These are phyloP conservation scores for Aphanomyces cochlioides DNA, from an alignment of 352 stramenopile genomes.

Conservation along the genomic window DNA sequence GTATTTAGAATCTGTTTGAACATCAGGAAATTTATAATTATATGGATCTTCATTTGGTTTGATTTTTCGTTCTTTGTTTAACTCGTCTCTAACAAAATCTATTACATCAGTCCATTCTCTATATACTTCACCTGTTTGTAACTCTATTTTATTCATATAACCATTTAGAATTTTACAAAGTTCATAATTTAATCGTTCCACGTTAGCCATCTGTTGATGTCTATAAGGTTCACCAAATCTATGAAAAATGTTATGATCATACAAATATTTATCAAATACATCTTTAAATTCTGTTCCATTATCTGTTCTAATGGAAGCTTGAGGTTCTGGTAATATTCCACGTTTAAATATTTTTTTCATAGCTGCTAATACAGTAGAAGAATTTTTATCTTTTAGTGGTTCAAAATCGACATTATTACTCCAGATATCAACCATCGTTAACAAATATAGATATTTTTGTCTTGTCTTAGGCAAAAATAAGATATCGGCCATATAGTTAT, in stretches of 20 bases:
- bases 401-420: too few species aligned
- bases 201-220: too few species aligned
- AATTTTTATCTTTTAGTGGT: too few species aligned
- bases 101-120: constrained; percentile 10
- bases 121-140: constrained; percentile 14
- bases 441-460: too few species aligned
- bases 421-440: too few species aligned
- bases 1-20: constrained; percentile 28
- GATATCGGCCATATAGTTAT: too few species aligned
- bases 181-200: constrained; percentile 23
- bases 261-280: constrained; percentile 25
- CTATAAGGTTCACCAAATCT: not conserved
- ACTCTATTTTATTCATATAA: constrained; percentile 26
- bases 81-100: constrained; percentile 10
- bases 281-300: constrained; percentile 29
- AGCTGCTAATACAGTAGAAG: too few species aligned
- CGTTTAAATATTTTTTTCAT: too few species aligned
- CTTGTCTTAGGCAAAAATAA: too few species aligned
- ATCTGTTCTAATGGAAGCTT: constrained; percentile 4
- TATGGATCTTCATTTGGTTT: not conserved
- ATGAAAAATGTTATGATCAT: constrained; percentile 28
- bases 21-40: constrained; percentile 12
- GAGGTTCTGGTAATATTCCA: constrained; percentile 3
- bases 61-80: constrained; percentile 31
- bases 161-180: constrained; percentile 12